phyloP scores from a whole-genome alignment of 2,329 filamentous ascomycete genomes.

The Penicillium sp. region DNA sequence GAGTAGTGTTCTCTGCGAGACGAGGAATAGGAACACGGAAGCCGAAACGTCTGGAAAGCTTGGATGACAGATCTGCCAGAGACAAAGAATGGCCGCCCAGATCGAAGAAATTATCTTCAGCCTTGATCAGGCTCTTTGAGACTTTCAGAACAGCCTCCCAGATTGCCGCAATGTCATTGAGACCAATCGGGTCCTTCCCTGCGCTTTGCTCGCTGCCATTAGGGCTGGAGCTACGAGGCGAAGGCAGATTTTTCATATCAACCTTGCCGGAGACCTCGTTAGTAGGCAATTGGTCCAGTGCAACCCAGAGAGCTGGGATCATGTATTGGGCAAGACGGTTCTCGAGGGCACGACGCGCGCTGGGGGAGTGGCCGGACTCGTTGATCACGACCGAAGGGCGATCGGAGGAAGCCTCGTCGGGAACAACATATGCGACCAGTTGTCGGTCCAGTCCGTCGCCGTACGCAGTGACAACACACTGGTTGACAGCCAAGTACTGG shows the following conservation, averaged over 20 bases:
- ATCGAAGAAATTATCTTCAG: constrained; percentile 77
- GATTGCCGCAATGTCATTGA: constrained; percentile 66
- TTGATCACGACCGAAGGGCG: constrained; percentile 66
- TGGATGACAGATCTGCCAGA: constrained; percentile 73
- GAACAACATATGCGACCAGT: constrained; percentile 73
- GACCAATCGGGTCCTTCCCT: constrained; percentile 63
- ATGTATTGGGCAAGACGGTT: constrained; percentile 75
- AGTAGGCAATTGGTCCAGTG: constrained; percentile 68
- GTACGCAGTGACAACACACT: constrained; percentile 70
- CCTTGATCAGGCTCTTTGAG: constrained; percentile 61
- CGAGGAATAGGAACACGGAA: constrained; percentile 70
- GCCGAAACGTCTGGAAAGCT: constrained; percentile 67
- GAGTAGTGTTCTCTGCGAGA: constrained; percentile 69
- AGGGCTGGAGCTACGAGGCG: constrained; percentile 56
- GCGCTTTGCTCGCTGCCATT: constrained; percentile 47
- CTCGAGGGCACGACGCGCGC: constrained; percentile 64
- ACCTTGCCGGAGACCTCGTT: constrained; percentile 78
- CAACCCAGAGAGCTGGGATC: constrained; percentile 77
- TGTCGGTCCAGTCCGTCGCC: constrained; percentile 75
- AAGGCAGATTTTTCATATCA: constrained; percentile 69
- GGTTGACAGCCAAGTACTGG: constrained; percentile 66
- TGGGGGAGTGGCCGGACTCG: constrained; percentile 68
- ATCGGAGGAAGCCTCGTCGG: constrained; percentile 58
- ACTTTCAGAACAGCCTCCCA: constrained; percentile 72
- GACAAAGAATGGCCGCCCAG: constrained; percentile 75